Conservation (phyloP, 1,284 basidiomycete species). For the Inonotus obliquus region DNA sequence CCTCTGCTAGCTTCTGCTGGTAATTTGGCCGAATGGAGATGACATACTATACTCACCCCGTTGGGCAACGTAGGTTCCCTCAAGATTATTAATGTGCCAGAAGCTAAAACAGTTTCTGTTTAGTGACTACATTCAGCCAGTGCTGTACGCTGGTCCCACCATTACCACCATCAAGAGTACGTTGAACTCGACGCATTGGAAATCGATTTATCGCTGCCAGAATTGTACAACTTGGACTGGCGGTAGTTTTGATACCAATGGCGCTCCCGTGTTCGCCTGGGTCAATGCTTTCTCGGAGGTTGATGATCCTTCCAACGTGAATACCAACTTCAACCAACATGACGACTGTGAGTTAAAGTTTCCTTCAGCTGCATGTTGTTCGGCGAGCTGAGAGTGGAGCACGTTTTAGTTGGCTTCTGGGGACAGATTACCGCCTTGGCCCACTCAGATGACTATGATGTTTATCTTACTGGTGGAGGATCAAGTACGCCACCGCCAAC, state of each 20-base stretch:
- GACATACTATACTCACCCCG: constrained; percentile 48
- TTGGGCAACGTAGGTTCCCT: constrained; percentile 38
- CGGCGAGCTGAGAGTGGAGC: background rate
- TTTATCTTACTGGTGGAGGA: constrained; percentile 46
- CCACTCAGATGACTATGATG: constrained; percentile 43
- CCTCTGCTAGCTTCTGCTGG: constrained; percentile 36
- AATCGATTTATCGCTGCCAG: constrained; percentile 53
- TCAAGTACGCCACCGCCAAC: constrained; percentile 24
- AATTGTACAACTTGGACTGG: constrained; percentile 36
- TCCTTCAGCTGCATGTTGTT: background rate
- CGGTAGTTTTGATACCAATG: constrained; percentile 36
- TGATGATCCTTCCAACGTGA: constrained; percentile 33
- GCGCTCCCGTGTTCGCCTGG: constrained; percentile 48
- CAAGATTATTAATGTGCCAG: background rate
- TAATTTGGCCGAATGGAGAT: constrained; percentile 54
- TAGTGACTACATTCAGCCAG: constrained; percentile 44
- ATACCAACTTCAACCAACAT: constrained; percentile 39
- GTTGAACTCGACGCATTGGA: constrained; percentile 52
- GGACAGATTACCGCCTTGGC: constrained; percentile 46
- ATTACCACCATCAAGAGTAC: constrained; percentile 40
- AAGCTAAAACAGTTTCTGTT: background rate
- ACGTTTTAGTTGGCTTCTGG: constrained; percentile 50
- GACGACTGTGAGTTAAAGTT: constrained; percentile 35
- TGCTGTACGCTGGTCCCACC: constrained; percentile 38
- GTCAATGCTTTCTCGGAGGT: constrained; percentile 36